Percentiles rank a stretch among this genome's conserved stretches.
Conservation (phyloP, 73 alveolate species). For the Symbiodinium pilosum region DNA sequence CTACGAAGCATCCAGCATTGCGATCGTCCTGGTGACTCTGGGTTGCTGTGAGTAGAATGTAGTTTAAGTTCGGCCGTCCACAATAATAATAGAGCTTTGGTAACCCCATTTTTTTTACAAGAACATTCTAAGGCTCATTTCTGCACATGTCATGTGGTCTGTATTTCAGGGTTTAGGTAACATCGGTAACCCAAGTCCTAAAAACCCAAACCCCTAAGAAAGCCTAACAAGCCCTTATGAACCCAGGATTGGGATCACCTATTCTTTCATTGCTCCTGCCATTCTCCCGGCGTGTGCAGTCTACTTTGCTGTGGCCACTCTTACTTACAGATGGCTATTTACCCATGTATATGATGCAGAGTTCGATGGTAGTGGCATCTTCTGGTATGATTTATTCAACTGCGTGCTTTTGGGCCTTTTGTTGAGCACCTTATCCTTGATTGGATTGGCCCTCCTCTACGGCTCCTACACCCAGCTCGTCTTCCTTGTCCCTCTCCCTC, state of each 20-base stretch:
- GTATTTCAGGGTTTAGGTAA: not conserved
- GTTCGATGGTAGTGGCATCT: constrained; percentile 66
- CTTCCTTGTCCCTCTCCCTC: constrained; percentile 18
- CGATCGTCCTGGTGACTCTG: constrained; percentile 56
- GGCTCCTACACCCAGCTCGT: constrained; percentile 48
- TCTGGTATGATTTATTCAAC: constrained; percentile 89
- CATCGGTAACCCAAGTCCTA: not conserved
- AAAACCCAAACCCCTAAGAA: too few relatives aligned
- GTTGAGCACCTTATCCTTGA: constrained; percentile 40
- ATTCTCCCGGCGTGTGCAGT: constrained; percentile 67
- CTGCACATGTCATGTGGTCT: not conserved
- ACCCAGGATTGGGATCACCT: constrained; percentile 50
- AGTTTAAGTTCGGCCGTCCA: not conserved
- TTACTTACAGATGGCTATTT: constrained; percentile 74
- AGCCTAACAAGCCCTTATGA: not conserved
- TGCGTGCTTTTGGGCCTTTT: constrained; percentile 29
- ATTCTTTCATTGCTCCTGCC: constrained; percentile 85
- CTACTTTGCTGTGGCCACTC: constrained; percentile 44
- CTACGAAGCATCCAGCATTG: constrained; percentile 65
- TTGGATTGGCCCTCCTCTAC: constrained; percentile 38
- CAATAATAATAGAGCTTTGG: not conserved
- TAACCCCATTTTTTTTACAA: too few relatives aligned
- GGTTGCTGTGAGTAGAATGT: not conserved
- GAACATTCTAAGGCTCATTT: not conserved
- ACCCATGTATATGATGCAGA: constrained; percentile 47